A percentile compares a stretch with the other conserved stretches of the same genome.
Evolutionary conservation across 2,329 filamentous ascomycete genomes (phyloP).

Genomic region (Podosphaera leucotricha): DNA sequence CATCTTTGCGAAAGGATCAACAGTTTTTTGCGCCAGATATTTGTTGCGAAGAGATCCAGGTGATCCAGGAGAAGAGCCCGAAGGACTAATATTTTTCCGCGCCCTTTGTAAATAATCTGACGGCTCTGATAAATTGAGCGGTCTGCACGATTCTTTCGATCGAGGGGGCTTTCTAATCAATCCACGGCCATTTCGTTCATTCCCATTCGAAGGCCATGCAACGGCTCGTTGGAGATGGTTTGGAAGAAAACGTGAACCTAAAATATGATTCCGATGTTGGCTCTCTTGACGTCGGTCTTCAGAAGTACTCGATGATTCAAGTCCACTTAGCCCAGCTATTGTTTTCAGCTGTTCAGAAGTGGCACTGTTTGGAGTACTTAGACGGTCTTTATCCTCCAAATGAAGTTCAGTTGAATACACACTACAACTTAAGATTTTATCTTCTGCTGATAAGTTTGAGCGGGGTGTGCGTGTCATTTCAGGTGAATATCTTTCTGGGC

Average conservation of each 20-base stretch:
- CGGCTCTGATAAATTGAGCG: not conserved
- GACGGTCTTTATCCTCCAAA: constrained; percentile 3
- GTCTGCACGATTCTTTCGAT: not conserved
- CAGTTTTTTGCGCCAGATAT: not conserved
- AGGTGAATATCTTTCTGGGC: not conserved
- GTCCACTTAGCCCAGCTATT: too few species aligned
- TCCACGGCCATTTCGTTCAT: not conserved
- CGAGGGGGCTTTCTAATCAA: not conserved
- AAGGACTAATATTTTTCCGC: constrained; percentile 6
- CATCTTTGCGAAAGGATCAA: constrained; percentile 28
- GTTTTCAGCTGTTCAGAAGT: too few species aligned
- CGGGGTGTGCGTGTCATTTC: not conserved
- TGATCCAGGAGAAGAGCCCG: constrained; percentile 1
- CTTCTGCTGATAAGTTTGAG: not conserved
- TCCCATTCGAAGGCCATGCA: too few species aligned
- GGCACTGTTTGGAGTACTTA: constrained; percentile 4
- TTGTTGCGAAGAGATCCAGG: constrained; percentile 1
- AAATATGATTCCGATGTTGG: not conserved
- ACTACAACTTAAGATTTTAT: not conserved
- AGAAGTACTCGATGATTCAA: too few species aligned
- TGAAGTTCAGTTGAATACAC: constrained; percentile 1
- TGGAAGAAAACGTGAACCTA: too few species aligned
- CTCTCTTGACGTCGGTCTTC: too few species aligned
- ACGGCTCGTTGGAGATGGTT: too few species aligned
- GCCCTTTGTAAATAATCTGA: constrained; percentile 8